phyloP scores from a whole-genome alignment of 2,329 filamentous ascomycete genomes.

The Rutstroemia sydowiana region DNA sequence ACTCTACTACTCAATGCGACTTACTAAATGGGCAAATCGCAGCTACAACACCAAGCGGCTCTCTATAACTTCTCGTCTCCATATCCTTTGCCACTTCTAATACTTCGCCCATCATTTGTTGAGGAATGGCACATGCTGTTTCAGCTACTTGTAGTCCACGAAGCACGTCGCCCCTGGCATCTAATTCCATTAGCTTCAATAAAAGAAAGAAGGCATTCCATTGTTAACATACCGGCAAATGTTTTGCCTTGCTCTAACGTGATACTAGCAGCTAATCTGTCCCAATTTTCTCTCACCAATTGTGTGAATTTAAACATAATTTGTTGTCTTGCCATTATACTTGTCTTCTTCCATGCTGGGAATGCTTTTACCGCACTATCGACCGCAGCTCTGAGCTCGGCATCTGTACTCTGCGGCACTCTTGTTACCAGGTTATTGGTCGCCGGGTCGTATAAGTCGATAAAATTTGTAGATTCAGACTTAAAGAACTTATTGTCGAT shows the following conservation, averaged over 20 bases:
- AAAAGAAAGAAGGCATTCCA: neutral
- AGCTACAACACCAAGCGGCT: conserved; percentile 73
- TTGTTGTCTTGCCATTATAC: conserved; percentile 67
- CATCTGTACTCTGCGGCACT: conserved; percentile 74
- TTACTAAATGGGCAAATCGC: conserved; percentile 83
- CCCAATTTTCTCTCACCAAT: conserved; percentile 78
- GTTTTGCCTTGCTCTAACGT: conserved; percentile 87
- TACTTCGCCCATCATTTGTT: conserved; percentile 75
- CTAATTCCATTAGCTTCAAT: conserved; percentile 29
- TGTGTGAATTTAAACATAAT: conserved; percentile 83
- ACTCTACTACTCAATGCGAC: conserved; percentile 25
- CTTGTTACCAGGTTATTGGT: conserved; percentile 81
- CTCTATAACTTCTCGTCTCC: conserved; percentile 77
- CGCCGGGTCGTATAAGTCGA: conserved; percentile 74
- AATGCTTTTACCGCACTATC: conserved; percentile 72
- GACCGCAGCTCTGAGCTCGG: conserved; percentile 67
- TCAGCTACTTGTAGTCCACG: conserved; percentile 79
- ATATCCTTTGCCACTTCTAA: conserved; percentile 84
- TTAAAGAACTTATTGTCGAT: conserved; percentile 70
- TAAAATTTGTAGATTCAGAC: conserved; percentile 63
- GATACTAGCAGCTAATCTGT: conserved; percentile 75
- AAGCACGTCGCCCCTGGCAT: conserved; percentile 75
- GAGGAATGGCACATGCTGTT: conserved; percentile 72
- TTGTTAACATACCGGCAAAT: conserved; percentile 44
- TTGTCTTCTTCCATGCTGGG: conserved; percentile 64